Base-by-base conservation (phyloP, 129 eudicot species). In the Heracleum sosnowskyi region DNA sequence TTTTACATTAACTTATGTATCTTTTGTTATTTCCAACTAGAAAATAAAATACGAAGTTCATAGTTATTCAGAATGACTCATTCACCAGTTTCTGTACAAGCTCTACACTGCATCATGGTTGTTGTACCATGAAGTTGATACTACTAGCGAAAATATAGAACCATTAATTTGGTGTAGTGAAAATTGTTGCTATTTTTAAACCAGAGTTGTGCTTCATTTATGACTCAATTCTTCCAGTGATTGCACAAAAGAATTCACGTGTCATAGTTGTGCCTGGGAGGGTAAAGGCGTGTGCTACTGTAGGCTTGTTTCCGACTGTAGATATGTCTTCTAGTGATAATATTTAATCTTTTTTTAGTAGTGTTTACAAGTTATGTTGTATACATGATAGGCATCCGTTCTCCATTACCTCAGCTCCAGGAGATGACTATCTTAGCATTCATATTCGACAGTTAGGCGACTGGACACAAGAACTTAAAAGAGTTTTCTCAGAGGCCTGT, bases 401-500 rank as follows among this genome's bases (percentile, higher is more conserved):
- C 86, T 95, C 99, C 13, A 90, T 95, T 20, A 95, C 99, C 16
- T 95, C 99, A 20, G 97, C 99, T 69, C 99, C 99, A 49, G 96
- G 88, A 3, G 99, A 95, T 78, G 97, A 92, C 74, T 95, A 82
- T 82, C 89, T 95, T 45, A 90, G 96, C 77, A 85, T 95, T 86
- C 97, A 95, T 84, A 87, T 95, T 76, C 87, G 99, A 63, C 90
- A 90, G 81, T 85, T 95, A 74, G 99, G 99, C 16, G 99, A 95
- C 82, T 95, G 99, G 99, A 95, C 99, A 20, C 96, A 87, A 73
- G 96, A 95, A 78, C 86, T 95, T 69, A 89, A 88, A 82, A 86
- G 90, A 60, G 91, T 90, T 39, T 95, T 95, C 74, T 84, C 97
- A 22, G 96, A 88, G 71, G 99, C 87, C 64, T 95, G 99, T 82